Evolutionary conservation across 2,329 filamentous ascomycete genomes (phyloP).

Genomic region (Xylariales sp.): DNA sequence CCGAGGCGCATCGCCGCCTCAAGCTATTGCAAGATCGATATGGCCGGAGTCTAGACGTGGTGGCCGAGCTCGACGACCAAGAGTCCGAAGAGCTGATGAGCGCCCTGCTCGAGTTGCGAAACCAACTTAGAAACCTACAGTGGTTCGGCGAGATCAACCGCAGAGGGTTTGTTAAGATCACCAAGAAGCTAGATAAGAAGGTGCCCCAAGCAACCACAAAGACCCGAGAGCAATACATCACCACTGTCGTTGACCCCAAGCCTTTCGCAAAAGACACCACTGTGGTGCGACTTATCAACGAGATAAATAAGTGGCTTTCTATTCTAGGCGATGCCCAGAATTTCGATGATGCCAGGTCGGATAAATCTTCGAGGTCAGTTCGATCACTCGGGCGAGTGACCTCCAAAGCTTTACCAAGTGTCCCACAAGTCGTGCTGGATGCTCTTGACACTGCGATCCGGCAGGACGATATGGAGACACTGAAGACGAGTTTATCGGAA

Average conservation of each 20-base stretch:
- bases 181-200: slow-evolving; percentile 98
- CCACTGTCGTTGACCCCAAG: slow-evolving; percentile 88
- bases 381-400: slow-evolving; percentile 81
- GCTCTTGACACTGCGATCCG: slow-evolving; percentile 78
- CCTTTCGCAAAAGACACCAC: slow-evolving; percentile 82
- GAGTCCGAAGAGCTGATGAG: slow-evolving; percentile 93
- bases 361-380: slow-evolving; percentile 75
- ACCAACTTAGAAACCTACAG: slow-evolving; percentile 88
- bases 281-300: slow-evolving; percentile 60
- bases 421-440: slow-evolving; percentile 77
- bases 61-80: slow-evolving; percentile 82
- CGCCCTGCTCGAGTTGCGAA: slow-evolving; percentile 87
- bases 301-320: slow-evolving; percentile 93
- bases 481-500: slow-evolving; percentile 69
- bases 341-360: slow-evolving; percentile 79
- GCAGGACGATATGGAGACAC: slow-evolving; percentile 69
- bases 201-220: slow-evolving; percentile 75
- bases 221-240: slow-evolving; percentile 84
- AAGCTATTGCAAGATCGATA: slow-evolving; percentile 90
- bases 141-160: slow-evolving; percentile 99
- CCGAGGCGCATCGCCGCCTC: slow-evolving; percentile 83
- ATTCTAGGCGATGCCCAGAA: slow-evolving; percentile 80
- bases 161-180: slow-evolving; percentile 96
- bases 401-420: slow-evolving; percentile 77
- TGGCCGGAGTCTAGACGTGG: slow-evolving; percentile 76